phyloP scores from a whole-genome alignment of 164 flowering plant genomes.

The Piper betle region DNA sequence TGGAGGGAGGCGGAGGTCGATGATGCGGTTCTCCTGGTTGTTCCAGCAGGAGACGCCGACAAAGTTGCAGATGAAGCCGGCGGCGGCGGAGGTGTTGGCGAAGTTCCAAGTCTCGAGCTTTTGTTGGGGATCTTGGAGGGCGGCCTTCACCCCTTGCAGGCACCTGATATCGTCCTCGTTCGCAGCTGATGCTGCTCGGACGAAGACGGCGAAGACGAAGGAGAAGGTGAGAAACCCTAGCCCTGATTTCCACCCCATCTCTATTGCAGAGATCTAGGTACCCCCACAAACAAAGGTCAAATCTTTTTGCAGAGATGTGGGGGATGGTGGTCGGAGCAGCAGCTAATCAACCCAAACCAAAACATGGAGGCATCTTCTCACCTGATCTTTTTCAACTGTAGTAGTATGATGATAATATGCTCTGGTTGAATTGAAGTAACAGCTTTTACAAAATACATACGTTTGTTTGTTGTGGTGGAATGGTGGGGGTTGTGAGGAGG shows the following conservation, averaged over 20 bases:
- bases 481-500: too few species aligned
- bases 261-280: too few species aligned
- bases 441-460: too few species aligned
- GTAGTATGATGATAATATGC: too few species aligned
- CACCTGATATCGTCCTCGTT: slow-evolving; percentile 20
- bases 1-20: slow-evolving; percentile 10
- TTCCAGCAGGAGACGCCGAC: slow-evolving; percentile 25
- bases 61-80: slow-evolving; percentile 19
- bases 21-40: slow-evolving; percentile 16
- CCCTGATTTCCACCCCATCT: not conserved
- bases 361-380: too few species aligned
- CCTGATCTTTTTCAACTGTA: too few species aligned
- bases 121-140: slow-evolving; percentile 11
- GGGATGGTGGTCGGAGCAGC: too few species aligned
- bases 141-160: slow-evolving; percentile 10
- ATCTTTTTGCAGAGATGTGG: too few species aligned
- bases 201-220: not conserved
- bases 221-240: not conserved
- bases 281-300: too few species aligned
- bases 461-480: too few species aligned
- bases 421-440: too few species aligned
- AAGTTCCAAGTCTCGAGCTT: slow-evolving; percentile 17
- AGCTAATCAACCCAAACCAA: too few species aligned
- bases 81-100: slow-evolving; percentile 8
- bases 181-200: not conserved